Evolutionary conservation across 2,329 filamentous ascomycete species (phyloP).

Genomic region (Xylariaceae sp.): DNA sequence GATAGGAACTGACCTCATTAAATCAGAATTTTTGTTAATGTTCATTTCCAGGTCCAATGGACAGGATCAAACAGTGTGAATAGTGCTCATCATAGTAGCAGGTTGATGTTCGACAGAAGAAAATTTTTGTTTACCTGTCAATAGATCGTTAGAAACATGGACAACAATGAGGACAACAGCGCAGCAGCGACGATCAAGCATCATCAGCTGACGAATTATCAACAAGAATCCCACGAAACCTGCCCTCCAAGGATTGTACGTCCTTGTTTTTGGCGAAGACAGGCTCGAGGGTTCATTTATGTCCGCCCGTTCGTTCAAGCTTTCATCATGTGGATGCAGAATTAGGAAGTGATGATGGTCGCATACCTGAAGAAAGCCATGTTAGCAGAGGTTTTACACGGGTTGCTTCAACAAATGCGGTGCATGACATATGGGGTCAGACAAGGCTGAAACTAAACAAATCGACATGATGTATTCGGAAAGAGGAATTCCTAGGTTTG

Average conservation of each 20-base stretch:
- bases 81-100: slow-evolving; percentile 36
- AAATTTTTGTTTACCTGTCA: slow-evolving; percentile 29
- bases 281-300: slow-evolving; percentile 56
- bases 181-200: slow-evolving; percentile 25
- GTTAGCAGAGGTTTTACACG: slow-evolving; percentile 13
- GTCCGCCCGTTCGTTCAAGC: slow-evolving; percentile 70
- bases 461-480: slow-evolving; percentile 65
- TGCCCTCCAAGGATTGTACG: slow-evolving; percentile 61
- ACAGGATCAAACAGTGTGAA: slow-evolving; percentile 40
- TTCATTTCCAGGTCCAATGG: slow-evolving; percentile 35
- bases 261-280: slow-evolving; percentile 51
- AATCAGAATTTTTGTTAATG: slow-evolving; percentile 37
- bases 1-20: slow-evolving; percentile 34
- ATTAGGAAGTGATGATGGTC: slow-evolving; percentile 12
- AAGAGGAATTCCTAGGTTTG: slow-evolving; percentile 66
- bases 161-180: slow-evolving; percentile 17
- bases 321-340: slow-evolving; percentile 52
- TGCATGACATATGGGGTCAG: slow-evolving; percentile 45
- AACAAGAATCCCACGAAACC: slow-evolving; percentile 56
- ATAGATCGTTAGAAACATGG: slow-evolving; percentile 26
- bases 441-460: slow-evolving; percentile 68
- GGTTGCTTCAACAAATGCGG: slow-evolving; percentile 15
- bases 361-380: slow-evolving; percentile 42
- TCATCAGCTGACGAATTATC: slow-evolving; percentile 65
- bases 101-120: neutral